phyloP scores from a whole-genome alignment of 306 rosid genomes.

The Trifolium dubium region DNA sequence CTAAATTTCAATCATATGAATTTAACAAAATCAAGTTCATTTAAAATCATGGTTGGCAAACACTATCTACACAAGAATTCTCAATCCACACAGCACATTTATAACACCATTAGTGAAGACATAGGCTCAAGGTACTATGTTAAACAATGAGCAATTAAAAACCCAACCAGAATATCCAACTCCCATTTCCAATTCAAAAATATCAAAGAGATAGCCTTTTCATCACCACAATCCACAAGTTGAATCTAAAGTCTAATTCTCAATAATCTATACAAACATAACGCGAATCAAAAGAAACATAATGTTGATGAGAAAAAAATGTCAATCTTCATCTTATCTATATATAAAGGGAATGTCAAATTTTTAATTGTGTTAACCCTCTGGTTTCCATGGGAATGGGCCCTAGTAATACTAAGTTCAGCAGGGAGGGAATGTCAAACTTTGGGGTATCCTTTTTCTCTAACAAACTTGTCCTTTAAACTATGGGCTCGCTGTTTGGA shows the following conservation, averaged over 20 bases:
- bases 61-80: not conserved
- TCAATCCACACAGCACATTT: not conserved
- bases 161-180: constrained; percentile 21
- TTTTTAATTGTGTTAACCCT: too few relatives aligned
- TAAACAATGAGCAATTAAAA: constrained; percentile 9
- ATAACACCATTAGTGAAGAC: not conserved
- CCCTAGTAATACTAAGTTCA: too few relatives aligned
- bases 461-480: not conserved
- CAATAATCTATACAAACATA: not conserved
- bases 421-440: not conserved
- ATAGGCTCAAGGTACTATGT: constrained; percentile 7
- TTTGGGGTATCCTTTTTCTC: not conserved
- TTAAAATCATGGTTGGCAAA: not conserved
- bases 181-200: constrained; percentile 8
- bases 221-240: not conserved
- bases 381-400: too few relatives aligned
- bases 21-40: not conserved
- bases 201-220: not conserved
- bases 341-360: not conserved
- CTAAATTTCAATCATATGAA: not conserved
- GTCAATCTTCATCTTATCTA: not conserved
- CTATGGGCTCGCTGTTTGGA: too few relatives aligned
- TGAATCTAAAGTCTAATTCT: not conserved
- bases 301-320: not conserved
- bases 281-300: not conserved